Conservation (phyloP, 345 rosid genomes). For the Populus davidiana region DNA sequence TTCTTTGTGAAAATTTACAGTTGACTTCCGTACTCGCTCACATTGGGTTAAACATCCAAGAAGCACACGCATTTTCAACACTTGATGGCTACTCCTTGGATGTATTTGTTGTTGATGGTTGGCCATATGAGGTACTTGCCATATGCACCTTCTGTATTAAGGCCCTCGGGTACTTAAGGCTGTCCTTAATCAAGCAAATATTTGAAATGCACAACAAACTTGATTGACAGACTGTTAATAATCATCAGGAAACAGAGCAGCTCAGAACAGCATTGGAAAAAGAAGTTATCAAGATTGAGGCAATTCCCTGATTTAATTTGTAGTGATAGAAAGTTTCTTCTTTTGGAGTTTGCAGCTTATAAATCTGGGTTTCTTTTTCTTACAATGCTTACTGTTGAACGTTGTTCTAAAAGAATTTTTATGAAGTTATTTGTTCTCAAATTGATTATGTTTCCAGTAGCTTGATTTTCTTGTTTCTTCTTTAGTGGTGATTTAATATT, state of each 20-base stretch:
- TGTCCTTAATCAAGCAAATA: conserved; percentile 1
- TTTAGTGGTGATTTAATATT: neutral
- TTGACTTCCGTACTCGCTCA: conserved; percentile 86
- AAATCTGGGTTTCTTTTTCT: neutral
- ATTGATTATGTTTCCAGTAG: neutral
- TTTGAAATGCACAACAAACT: conserved; percentile 10
- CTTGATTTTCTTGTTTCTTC: neutral
- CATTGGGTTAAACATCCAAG: conserved; percentile 92
- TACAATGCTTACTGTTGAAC: neutral
- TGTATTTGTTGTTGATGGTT: conserved; percentile 98
- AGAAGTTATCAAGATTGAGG: conserved; percentile 77
- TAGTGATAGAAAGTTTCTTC: conserved; percentile 2
- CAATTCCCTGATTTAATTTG: conserved; percentile 21
- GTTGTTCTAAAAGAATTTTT: neutral
- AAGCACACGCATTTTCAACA: conserved; percentile 97
- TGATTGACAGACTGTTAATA: conserved; percentile 28
- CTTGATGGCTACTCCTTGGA: conserved; percentile 89
- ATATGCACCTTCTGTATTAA: neutral
- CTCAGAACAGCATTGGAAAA: conserved; percentile 68
- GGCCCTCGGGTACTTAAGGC: neutral
- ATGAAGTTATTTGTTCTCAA: neutral
- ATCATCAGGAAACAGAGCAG: conserved; percentile 68
- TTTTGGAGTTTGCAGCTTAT: neutral
- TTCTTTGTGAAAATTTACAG: conserved; percentile 41
- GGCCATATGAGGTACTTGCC: conserved; percentile 88